Base-by-base conservation (phyloP, 2,329 filamentous ascomycete genomes). In the Beauveria medogensis region DNA sequence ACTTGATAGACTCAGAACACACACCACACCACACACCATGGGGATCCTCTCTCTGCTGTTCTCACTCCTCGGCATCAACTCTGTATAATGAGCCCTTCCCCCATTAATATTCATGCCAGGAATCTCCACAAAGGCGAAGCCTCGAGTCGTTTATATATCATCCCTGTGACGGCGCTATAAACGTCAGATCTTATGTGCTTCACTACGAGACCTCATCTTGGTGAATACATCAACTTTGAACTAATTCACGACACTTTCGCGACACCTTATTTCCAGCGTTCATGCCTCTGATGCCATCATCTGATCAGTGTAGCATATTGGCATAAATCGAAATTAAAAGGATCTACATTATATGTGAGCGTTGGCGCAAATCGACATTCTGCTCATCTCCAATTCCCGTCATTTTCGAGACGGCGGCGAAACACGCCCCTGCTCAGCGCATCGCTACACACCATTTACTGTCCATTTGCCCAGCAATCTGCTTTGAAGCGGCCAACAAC, bases 141-240 rank as follows among this genome's bases (percentile, higher is more conserved):
- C 56, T 50, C 51, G 51, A 48, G 52, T 51, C 53, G 59, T 57
- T 61, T 61, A 61, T 61, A 61, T 61, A 61, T 61, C 22, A 58
- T 53, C 54, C 60, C 55, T 53, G 53, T 58, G 54, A 47, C 54
- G 47, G 37, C 41, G 40, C 41, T 61, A 61, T 58, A 61, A 53
- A 61, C 60, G 60, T 58, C 54, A 61, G 54, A 61, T 61, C 60
- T 61, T 61, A 61, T 61, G 54, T 57, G 47, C 53, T 44, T 54
- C 51, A 48, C 51, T 53, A 22, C 40, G 41, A 53, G 40, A 53
- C 48, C 28, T 47, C 26, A 14, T 16, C 41, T n/a, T 37, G 18
- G 26, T 20, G 14, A 59, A 47, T 40, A 59, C 40, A 52, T 40
- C 56, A 52, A 24, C 47, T 22, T 16, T 47, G 43, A 50, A 30